Evolutionary conservation across 2,329 filamentous ascomycete genomes (phyloP), one percentile per base, ranked within the genome.

Genomic region (Fusarium tupiense): DNA sequence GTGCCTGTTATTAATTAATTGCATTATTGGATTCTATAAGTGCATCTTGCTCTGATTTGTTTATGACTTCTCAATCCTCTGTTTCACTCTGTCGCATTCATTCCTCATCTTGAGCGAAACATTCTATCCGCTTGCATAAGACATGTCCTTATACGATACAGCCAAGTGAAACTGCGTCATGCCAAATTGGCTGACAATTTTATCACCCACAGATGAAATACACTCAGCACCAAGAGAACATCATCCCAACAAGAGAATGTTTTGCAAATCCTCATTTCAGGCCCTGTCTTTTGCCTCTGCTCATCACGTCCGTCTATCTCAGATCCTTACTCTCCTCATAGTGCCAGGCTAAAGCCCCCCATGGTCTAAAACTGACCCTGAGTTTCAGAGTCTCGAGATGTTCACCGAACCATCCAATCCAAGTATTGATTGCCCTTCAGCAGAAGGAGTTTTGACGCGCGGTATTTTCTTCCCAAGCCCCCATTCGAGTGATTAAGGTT

Each of bases 381-480:
- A 73, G 76, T 77, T 77, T 77, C 76, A 77, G 76, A 77, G 35
- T 31, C n/a, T 49, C 40, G 44, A 73, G 22, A 74, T 59, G 40
- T 63, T 69, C 47, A 37, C 69, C 67, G 57, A 77, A 73, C 49
- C 74, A 66, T 66, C 41, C 63, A 44, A 37, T 67, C 46, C 26
- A 61, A 66, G 52, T 43, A 47, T 53, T 20, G 17, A 17, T 31
- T 37, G 37, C 33, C 44, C 31, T 50, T 31, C n/a, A 31, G 11
- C 24, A 47, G 26, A 35, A 22, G 38, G 26, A 22, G 20, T 33
- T 59, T 47, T 69, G 43, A 64, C 43, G 49, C 65, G 66, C 57
- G 64, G 64, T 56, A 50, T 69, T 69, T 46, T 44, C 38, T 20
- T 16, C 33, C 33, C 24, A 19, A 38, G 46, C 38, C 33, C 33